phyloP scores from a whole-genome alignment of 106 monocot genomes.

The Allium sativum region DNA sequence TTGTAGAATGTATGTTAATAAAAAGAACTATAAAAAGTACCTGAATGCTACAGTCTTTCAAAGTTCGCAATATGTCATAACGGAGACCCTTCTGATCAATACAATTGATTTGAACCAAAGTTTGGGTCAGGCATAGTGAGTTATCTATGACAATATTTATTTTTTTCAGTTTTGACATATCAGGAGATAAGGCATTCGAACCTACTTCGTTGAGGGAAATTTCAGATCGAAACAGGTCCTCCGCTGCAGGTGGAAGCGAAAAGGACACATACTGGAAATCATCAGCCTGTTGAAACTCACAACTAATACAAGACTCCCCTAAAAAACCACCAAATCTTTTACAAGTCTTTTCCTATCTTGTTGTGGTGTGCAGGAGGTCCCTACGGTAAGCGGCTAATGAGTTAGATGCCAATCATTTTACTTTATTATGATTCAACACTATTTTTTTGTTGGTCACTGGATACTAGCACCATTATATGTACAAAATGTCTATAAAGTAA shows the following conservation, averaged over 20 bases:
- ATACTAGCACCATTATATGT: too few species aligned
- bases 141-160: slow-evolving; percentile 58
- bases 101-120: slow-evolving; percentile 77
- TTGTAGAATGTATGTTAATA: background rate
- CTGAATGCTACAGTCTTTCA: slow-evolving; percentile 83
- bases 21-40: slow-evolving; percentile 14
- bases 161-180: slow-evolving; percentile 44
- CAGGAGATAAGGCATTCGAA: slow-evolving; percentile 29
- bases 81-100: slow-evolving; percentile 84
- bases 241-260: slow-evolving; percentile 43
- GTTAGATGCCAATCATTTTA: background rate
- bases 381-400: slow-evolving; percentile 18
- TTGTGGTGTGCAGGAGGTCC: slow-evolving; percentile 68
- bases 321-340: slow-evolving; percentile 34
- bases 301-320: slow-evolving; percentile 54
- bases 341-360: slow-evolving; percentile 70
- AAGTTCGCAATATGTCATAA: slow-evolving; percentile 83
- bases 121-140: slow-evolving; percentile 62
- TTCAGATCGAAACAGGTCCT: slow-evolving; percentile 56
- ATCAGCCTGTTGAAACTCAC: slow-evolving; percentile 56
- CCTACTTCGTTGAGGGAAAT: slow-evolving; percentile 26
- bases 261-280: slow-evolving; percentile 56
- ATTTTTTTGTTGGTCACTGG: too few species aligned
- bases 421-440: too few species aligned
- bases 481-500: too few species aligned